Evolutionary conservation across 805 yeast genomes (phyloP), one percentile per base, ranked within the genome.

Genomic region (Cyberlindnera americana): DNA sequence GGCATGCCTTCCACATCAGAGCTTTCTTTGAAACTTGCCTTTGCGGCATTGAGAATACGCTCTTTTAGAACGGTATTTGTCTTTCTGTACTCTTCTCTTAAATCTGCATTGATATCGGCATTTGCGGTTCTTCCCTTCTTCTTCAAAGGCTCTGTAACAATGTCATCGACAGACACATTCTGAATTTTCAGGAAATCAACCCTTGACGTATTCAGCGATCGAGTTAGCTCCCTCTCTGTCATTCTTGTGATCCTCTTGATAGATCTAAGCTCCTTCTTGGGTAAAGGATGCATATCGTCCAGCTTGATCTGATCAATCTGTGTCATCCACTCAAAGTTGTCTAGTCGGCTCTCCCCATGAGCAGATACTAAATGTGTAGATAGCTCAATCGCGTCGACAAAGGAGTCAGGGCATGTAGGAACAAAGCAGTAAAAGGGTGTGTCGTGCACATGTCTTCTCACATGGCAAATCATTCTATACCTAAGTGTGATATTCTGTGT

Each of bases 391-490:
- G 79, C 66, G 38, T 83, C 58, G 0, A 77, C 70, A 52, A 80
- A 81, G 32, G 70, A 70, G 45, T 74, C 69, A 36, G 70, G 72
- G 57, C 91, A 83, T 47, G 80, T 85, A 2, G 85, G 85, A 12
- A 81, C 64, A 1, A 74, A 68, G 56, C 91, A 83, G 49, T 67
- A 73, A 48, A 73, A 79, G 25, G 86, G 86, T 50, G 71, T 71
- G 50, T 81, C 84, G 2, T 83, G 80, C 0, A 83, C 76, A 56
- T 83, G 91, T 2, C 76, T 67, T 40, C 86, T 58, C 48, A 81
- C 64, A 53, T 83, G 91, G 0, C 83, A 67, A 0, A 78, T 65
- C 23, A 83, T 64, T 1, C 83, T 81, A 57, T 74, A 73, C 35
- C 79, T 54, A 6, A 29, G 10, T 77, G 71, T 13, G 76, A 77